These are phyloP conservation scores for Metarhizium robertsii DNA, from an alignment of 2,329 filamentous ascomycete genomes.

Conservation along the genomic window DNA sequence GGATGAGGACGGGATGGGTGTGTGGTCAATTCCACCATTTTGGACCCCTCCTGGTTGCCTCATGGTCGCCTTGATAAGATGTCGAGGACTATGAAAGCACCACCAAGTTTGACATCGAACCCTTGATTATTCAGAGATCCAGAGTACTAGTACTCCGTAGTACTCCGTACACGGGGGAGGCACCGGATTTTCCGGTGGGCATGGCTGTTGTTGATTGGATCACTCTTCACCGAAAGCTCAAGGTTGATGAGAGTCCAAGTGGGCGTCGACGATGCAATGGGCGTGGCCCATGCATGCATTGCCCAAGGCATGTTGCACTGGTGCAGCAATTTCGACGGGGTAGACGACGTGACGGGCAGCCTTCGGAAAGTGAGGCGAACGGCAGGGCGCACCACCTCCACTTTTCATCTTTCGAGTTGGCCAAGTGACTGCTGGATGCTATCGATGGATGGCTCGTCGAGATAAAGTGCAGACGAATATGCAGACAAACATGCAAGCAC, in stretches of 20 bases:
- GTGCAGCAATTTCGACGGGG: background rate
- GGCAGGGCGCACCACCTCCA: constrained; percentile 1
- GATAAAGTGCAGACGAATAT: background rate
- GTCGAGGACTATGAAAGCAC: background rate
- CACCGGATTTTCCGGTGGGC: background rate
- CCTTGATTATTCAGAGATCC: background rate
- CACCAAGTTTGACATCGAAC: background rate
- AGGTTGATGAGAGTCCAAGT: background rate
- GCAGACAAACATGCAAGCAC: background rate
- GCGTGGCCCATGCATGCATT: background rate
- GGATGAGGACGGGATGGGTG: background rate
- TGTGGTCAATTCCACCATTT: background rate
- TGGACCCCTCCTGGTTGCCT: constrained; percentile 1
- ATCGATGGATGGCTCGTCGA: background rate
- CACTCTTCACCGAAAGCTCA: background rate
- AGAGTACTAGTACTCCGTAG: too few species aligned
- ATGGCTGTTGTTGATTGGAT: background rate
- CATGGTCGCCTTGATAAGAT: constrained; percentile 1
- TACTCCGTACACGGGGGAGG: background rate
- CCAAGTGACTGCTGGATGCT: background rate
- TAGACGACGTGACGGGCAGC: background rate
- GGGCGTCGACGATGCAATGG: background rate
- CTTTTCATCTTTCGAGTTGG: background rate
- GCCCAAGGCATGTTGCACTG: background rate
- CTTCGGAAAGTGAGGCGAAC: constrained; percentile 4